Conservation (phyloP, 805 yeast genomes). For the Metschnikowia borealis region DNA sequence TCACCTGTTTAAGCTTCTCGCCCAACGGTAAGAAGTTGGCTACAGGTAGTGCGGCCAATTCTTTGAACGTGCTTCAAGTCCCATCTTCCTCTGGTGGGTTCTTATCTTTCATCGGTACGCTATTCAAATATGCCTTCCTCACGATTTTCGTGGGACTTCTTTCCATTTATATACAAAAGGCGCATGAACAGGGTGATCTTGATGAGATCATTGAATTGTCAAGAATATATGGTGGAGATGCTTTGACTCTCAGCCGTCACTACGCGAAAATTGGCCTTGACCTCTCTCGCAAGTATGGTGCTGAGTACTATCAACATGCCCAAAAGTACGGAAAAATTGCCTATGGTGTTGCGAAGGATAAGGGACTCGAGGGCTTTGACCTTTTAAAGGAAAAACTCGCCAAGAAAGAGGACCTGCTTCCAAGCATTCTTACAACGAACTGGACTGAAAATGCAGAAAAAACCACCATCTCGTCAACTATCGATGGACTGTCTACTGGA, state of each 20-base stretch:
- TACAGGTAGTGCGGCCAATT: slow-evolving; percentile 72
- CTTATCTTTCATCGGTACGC: slow-evolving; percentile 32
- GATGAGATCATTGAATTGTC: slow-evolving; percentile 21
- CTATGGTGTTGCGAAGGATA: slow-evolving; percentile 13
- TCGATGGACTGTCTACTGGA: slow-evolving; percentile 9
- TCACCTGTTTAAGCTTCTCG: slow-evolving; percentile 68
- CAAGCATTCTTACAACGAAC: not conserved
- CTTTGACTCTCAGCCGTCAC: slow-evolving; percentile 10
- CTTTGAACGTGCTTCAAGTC: slow-evolving; percentile 50
- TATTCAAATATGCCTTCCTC: slow-evolving; percentile 31
- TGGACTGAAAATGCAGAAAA: slow-evolving; percentile 3
- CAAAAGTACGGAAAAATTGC: slow-evolving; percentile 23
- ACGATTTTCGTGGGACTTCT: slow-evolving; percentile 29
- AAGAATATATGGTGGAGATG: slow-evolving; percentile 17
- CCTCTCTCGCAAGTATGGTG: slow-evolving; percentile 18
- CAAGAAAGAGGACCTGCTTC: slow-evolving; percentile 20
- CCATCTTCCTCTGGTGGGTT: slow-evolving; percentile 10
- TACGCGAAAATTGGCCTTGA: slow-evolving; percentile 12
- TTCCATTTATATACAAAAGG: slow-evolving; percentile 32
- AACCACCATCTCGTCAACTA: slow-evolving; percentile 6
- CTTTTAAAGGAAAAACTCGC: slow-evolving; percentile 28
- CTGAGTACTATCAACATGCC: slow-evolving; percentile 18
- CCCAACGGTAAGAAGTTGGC: slow-evolving; percentile 65
- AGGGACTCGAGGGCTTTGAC: slow-evolving; percentile 16
- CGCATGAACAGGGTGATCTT: slow-evolving; percentile 34